Evolutionary conservation across 2,329 filamentous ascomycete species (phyloP).

Genomic region (Endothia cerciana): DNA sequence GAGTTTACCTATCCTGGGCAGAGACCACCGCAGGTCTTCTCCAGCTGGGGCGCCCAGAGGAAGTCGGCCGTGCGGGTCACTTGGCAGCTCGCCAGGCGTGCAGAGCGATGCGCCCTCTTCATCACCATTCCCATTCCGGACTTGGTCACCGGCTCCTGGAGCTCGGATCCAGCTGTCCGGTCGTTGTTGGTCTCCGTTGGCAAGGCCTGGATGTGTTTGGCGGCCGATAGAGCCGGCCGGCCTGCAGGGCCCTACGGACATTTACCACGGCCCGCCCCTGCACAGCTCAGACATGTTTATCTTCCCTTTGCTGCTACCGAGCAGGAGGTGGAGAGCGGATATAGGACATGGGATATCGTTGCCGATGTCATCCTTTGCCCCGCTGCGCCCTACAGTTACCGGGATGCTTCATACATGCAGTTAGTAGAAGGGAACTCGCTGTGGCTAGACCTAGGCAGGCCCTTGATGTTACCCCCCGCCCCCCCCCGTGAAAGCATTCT

Average conservation of each 20-base stretch:
- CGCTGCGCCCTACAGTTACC: not conserved
- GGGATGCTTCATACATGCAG: not conserved
- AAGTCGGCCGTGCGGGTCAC: too few relatives aligned
- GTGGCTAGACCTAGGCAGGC: not conserved
- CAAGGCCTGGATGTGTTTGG: not conserved
- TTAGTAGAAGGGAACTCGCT: not conserved
- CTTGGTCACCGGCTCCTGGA: not conserved
- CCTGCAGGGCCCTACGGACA: not conserved
- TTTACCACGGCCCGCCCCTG: constrained; percentile 2
- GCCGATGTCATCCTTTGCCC: not conserved
- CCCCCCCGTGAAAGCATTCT: not conserved
- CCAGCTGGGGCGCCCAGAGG: too few relatives aligned
- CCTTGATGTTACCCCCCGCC: not conserved
- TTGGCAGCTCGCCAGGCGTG: too few relatives aligned
- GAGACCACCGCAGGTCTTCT: not conserved
- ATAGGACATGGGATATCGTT: not conserved
- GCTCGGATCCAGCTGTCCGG: not conserved
- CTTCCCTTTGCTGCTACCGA: not conserved
- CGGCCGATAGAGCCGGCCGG: not conserved
- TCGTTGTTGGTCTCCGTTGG: not conserved
- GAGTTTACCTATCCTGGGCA: not conserved
- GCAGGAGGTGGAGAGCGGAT: not conserved
- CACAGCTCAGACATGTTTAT: constrained; percentile 2
- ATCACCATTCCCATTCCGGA: too few relatives aligned
- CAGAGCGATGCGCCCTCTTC: too few relatives aligned